Percentiles rank a stretch among this genome's conserved stretches.
phyloP scores from a whole-genome alignment of 1,284 basidiomycete species.

The Heterobasidion irregulare region DNA sequence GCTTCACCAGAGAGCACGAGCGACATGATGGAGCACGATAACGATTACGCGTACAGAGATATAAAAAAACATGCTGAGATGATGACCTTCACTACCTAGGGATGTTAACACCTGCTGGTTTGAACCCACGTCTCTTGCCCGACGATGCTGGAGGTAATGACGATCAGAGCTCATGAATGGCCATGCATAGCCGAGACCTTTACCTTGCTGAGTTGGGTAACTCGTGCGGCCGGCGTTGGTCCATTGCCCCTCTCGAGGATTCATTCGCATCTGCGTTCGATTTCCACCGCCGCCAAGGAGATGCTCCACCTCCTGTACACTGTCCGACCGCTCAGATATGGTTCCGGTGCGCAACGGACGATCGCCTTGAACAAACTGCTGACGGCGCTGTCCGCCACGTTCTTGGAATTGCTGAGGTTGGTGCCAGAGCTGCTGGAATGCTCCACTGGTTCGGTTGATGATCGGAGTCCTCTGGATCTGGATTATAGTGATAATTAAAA shows the following conservation, averaged over 20 bases:
- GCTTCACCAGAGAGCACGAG: not conserved
- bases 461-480: constrained; percentile 73
- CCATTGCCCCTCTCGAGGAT: constrained; percentile 1
- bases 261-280: not conserved
- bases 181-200: not conserved
- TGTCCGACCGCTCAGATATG: constrained; percentile 56
- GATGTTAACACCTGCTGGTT: constrained; percentile 3
- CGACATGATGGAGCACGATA: not conserved
- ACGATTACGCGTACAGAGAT: not conserved
- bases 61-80: not conserved
- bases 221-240: not conserved
- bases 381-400: constrained; percentile 30
- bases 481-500: not conserved
- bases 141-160: constrained; percentile 9
- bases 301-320: constrained; percentile 61
- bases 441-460: constrained; percentile 33
- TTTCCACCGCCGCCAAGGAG: constrained; percentile 28
- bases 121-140: constrained; percentile 8
- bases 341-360: constrained; percentile 36
- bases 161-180: constrained; percentile 1
- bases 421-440: constrained; percentile 13
- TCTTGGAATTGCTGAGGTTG: constrained; percentile 20
- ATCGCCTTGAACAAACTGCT: constrained; percentile 37
- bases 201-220: constrained; percentile 5
- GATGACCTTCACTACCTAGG: not conserved